A percentile compares a stretch with the other conserved stretches of the same genome.
These are phyloP conservation scores for Orbilia javanica DNA, from an alignment of 2,329 filamentous ascomycete genomes.

Conservation along the genomic window DNA sequence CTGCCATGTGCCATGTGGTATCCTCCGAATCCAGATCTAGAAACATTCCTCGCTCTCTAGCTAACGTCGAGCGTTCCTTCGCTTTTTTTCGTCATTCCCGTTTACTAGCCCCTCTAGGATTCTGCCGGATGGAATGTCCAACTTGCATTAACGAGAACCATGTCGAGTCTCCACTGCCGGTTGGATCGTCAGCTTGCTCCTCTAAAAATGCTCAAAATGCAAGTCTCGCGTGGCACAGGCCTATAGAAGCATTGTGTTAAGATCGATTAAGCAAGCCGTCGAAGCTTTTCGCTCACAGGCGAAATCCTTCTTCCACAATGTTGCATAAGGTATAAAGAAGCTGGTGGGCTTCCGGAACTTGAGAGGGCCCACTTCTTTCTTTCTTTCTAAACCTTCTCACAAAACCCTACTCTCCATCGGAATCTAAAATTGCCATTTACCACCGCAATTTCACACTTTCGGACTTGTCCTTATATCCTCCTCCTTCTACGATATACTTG, in stretches of 20 bases:
- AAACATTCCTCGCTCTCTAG: background rate
- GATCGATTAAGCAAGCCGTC: constrained; percentile 24
- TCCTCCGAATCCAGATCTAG: constrained; percentile 42
- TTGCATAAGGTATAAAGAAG: constrained; percentile 36
- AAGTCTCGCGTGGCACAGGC: constrained; percentile 45
- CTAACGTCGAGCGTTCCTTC: constrained; percentile 2
- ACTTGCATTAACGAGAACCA: constrained; percentile 32
- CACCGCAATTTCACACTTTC: background rate
- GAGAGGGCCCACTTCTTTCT: constrained; percentile 44
- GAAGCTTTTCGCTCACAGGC: constrained; percentile 29
- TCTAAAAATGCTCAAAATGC: constrained; percentile 24
- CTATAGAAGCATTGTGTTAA: constrained; percentile 6
- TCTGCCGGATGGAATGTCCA: constrained; percentile 9
- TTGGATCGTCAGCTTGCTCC: constrained; percentile 11
- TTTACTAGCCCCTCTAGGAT: constrained; percentile 2
- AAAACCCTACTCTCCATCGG: background rate
- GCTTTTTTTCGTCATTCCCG: constrained; percentile 34
- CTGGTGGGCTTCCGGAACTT: constrained; percentile 18
- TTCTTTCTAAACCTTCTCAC: constrained; percentile 16
- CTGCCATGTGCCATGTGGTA: constrained; percentile 48
- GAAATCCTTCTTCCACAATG: constrained; percentile 10
- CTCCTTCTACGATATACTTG: background rate
- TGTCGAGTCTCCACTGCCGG: constrained; percentile 13
- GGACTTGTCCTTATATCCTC: background rate
- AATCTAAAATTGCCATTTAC: background rate